Conservation (phyloP, 352 stramenopile species). For the Pythium myriotylum region DNA sequence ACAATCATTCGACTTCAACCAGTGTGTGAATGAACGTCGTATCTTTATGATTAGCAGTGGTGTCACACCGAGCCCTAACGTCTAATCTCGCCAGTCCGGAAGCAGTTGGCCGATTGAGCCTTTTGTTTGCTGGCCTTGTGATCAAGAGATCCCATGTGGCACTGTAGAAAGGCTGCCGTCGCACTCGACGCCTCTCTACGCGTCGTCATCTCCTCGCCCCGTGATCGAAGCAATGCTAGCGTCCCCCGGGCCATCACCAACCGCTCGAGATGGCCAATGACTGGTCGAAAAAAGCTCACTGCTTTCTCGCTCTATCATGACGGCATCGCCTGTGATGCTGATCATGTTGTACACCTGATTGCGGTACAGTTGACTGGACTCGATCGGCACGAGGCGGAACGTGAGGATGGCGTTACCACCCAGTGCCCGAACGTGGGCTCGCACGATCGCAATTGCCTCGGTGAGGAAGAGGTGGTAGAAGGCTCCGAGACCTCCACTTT, state of each 20-base stretch:
- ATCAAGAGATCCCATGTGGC: too few species aligned
- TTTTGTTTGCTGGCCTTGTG: too few species aligned
- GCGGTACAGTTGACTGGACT: conserved; percentile 86
- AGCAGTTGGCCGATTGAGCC: too few species aligned
- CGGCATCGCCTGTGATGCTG: conserved; percentile 85
- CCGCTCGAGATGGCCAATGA: conserved; percentile 12
- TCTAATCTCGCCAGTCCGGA: neutral
- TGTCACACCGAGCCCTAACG: neutral
- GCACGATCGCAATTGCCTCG: conserved; percentile 86
- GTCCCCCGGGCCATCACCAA: conserved; percentile 1
- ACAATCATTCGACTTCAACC: neutral
- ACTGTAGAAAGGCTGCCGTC: too few species aligned
- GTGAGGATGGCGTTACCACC: conserved; percentile 88
- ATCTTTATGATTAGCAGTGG: neutral
- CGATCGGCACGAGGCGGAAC: conserved; percentile 85
- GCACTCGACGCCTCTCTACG: too few species aligned
- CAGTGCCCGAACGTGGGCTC: conserved; percentile 79
- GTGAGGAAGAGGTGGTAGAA: conserved; percentile 90
- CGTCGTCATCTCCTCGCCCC: conserved; percentile 1
- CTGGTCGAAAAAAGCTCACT: conserved; percentile 15
- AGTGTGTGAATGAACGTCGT: neutral
- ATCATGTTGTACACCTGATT: conserved; percentile 94
- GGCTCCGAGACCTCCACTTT: conserved; percentile 79
- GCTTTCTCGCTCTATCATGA: conserved; percentile 72
- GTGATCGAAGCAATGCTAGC: neutral